Base-by-base conservation (phyloP, 805 yeast genomes). In the Clavispora santaluciae region DNA sequence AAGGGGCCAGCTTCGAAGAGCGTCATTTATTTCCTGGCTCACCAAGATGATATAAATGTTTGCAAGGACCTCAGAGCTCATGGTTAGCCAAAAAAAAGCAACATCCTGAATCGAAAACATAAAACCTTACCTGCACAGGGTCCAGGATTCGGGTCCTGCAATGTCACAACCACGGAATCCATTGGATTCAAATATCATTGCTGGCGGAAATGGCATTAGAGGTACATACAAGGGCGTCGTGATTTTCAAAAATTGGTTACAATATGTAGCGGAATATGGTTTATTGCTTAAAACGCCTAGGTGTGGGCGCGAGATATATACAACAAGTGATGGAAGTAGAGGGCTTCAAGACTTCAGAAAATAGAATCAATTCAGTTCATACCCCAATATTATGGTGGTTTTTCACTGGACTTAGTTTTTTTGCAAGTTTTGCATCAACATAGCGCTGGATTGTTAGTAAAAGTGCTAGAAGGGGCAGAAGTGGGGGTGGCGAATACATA, bases 381-480 rank as follows among this genome's bases (percentile, higher is more conserved):
- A 9, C 13, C 31, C 31, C 20, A 8, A 16, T 28, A 11, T 15
- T 11, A 11, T 15, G 31, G 16, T 15, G 18, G 18, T 16, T 11
- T 15, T 15, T 13, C 31, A 13, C 25, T 33, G 20, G 21, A 13
- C 30, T 21, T 46, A 48, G 16, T 39, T 38, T 35, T 43, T 50
- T 38, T 54, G 54, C 73, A 82, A 69, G 67, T 78, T 82, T 64
- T 85, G 86, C 75, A 84, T 82, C 72, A 85, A 69, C 50, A 81
- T 68, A 43, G 85, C 86, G 49, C 69, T 64, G 44, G 33, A 17
- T 25, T n/a, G 66, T 60, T 61, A 61, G 65, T 61, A 60, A 24
- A 9, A 17, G 24, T 20, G 26, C n/a, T 18, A 13, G n/a, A 11
- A 15, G 7, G 17, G 18, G n/a, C 24, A 17, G 36, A 11, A 22